Base-by-base conservation (phyloP, 352 stramenopile genomes). In the Globisporangium viniferum region DNA sequence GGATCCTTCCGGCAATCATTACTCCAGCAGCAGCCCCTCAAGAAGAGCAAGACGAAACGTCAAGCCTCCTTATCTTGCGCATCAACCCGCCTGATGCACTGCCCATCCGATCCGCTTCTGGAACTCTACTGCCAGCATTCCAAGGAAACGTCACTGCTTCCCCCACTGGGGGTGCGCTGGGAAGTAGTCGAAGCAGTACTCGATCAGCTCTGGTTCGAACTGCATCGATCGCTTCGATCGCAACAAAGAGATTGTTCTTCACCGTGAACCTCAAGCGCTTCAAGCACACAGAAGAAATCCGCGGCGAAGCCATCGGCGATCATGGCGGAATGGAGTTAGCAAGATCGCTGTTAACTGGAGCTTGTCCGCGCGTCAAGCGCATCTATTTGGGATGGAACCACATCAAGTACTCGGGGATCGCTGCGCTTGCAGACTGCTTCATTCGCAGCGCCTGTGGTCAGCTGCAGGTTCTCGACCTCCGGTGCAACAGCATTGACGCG, bases 221-320 rank as follows among this genome's bases (percentile, higher is more conserved):
- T 9, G 15, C 36, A 8, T 66, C 65, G 29, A 35, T 27, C 20
- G 54, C 39, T 14, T 55, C 41, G 15, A 41, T 54, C 14, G 24
- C 44, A 18, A 29, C 69, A 41, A 91, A 91, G 73, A 74, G 72
- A 2, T 59, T 85, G 59, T 89, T 88, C 62, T 90, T 91, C 71
- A 89, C 82, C 6, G 72, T 87, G 33, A 91, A 91, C 54, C 71
- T 92, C 33, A 90, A 91, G 64, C 79, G 85, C 31, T 93, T 89
- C 66, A 90, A 90, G 54, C 83, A 91, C 54, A 82, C 80, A 0
- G 82, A 89, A 63, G 67, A 82, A 46, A 79, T 90, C 56, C 67
- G 68, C n/a, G 85, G 81, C 5, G 81, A 92, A 35, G 56, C 61
- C 20, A 90, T 93, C 22, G 83, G 83, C 0, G 80, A 90, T 62